These are phyloP conservation scores for Amauroascus verrucosus DNA, from an alignment of 2,329 filamentous ascomycete species.

Conservation along the genomic window DNA sequence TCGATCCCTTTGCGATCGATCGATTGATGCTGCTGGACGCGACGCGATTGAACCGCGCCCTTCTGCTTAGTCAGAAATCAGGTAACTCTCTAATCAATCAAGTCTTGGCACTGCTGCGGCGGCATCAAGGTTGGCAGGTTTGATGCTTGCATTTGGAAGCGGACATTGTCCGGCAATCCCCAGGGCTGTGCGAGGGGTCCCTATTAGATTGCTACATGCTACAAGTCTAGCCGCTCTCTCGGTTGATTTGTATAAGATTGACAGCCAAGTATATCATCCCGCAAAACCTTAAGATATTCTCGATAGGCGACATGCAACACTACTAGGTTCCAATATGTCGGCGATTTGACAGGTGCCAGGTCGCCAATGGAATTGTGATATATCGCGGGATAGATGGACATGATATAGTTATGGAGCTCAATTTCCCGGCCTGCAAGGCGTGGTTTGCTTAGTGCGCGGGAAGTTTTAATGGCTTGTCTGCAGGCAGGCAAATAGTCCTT, in stretches of 20 bases:
- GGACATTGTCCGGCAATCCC: background rate
- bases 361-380: background rate
- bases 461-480: too few species aligned
- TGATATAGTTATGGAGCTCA: too few species aligned
- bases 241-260: background rate
- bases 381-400: background rate
- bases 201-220: background rate
- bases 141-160: background rate
- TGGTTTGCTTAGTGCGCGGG: too few species aligned
- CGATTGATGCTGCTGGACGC: conserved; percentile 3
- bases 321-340: background rate
- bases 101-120: background rate
- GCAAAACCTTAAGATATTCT: background rate
- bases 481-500: too few species aligned
- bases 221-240: background rate
- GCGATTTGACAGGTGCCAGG: background rate
- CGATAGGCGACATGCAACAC: too few species aligned
- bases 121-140: background rate
- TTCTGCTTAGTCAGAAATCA: background rate
- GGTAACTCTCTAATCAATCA: background rate
- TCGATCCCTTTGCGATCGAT: too few species aligned
- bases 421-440: too few species aligned
- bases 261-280: background rate
- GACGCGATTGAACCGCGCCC: background rate
- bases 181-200: background rate